Conservation (phyloP, 805 yeast species). For the Candida peoriensis region DNA sequence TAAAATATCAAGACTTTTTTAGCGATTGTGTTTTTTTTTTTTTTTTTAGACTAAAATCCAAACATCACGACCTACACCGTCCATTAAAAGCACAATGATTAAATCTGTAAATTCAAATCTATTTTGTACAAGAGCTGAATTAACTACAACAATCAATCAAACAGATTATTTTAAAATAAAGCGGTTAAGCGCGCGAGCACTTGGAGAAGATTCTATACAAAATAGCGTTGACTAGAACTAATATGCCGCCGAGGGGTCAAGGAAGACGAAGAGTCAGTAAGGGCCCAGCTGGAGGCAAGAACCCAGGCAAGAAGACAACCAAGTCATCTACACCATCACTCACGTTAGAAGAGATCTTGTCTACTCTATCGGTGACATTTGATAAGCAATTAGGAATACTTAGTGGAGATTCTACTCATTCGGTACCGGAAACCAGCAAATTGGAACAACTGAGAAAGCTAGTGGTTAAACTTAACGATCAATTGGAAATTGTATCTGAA, state of each 20-base stretch:
- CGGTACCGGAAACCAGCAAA: conserved; percentile 28
- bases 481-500: conserved; percentile 27
- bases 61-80: no score
- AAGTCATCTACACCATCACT: conserved; percentile 33
- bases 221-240: neutral
- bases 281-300: conserved; percentile 15
- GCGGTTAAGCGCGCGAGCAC: no score
- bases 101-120: no score
- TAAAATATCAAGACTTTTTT: no score
- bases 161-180: no score
- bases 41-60: no score
- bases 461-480: conserved; percentile 38
- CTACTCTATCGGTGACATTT: conserved; percentile 47
- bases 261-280: conserved; percentile 18
- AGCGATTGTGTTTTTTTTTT: no score
- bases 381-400: conserved; percentile 56
- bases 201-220: neutral
- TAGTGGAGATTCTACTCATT: conserved; percentile 50
- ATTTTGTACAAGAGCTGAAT: no score
- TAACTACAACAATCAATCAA: no score
- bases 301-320: conserved; percentile 24
- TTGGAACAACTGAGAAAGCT: conserved; percentile 27
- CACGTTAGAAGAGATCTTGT: conserved; percentile 45
- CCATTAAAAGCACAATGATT: no score
- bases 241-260: conserved; percentile 19